These are phyloP conservation scores for Chimonanthus praecox DNA, from an alignment of 164 flowering plant species.

Conservation along the genomic window DNA sequence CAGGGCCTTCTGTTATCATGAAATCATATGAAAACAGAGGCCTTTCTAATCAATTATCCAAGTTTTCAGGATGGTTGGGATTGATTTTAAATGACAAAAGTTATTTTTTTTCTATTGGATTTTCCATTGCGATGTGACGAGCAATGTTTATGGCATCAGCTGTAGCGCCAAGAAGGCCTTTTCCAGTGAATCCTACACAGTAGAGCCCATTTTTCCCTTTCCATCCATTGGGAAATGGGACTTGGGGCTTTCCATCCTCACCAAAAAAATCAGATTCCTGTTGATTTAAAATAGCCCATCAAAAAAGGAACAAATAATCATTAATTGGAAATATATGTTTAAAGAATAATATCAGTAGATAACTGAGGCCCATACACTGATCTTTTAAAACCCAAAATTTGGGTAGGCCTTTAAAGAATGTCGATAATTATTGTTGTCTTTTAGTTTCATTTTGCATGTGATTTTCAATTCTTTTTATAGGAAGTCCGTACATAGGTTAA, in stretches of 20 bases:
- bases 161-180: slow-evolving; percentile 70
- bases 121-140: slow-evolving; percentile 37
- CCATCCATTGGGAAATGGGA: slow-evolving; percentile 64
- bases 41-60: neutral
- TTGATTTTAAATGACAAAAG: neutral
- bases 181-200: slow-evolving; percentile 70
- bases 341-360: neutral
- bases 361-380: neutral
- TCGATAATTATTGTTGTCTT: too few species aligned
- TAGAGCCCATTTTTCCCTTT: slow-evolving; percentile 59
- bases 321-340: neutral
- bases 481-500: too few species aligned
- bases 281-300: neutral
- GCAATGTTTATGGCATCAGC: slow-evolving; percentile 52
- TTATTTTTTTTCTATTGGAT: neutral
- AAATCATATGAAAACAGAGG: neutral
- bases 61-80: neutral
- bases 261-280: slow-evolving; percentile 63
- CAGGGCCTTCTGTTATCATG: neutral
- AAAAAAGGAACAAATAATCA: neutral
- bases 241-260: slow-evolving; percentile 46
- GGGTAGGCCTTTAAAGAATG: too few species aligned
- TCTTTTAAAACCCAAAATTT: too few species aligned
- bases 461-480: too few species aligned
- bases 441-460: too few species aligned